Evolutionary conservation across 2,329 filamentous ascomycete genomes (phyloP).

Genomic region (Fusarium sp.): DNA sequence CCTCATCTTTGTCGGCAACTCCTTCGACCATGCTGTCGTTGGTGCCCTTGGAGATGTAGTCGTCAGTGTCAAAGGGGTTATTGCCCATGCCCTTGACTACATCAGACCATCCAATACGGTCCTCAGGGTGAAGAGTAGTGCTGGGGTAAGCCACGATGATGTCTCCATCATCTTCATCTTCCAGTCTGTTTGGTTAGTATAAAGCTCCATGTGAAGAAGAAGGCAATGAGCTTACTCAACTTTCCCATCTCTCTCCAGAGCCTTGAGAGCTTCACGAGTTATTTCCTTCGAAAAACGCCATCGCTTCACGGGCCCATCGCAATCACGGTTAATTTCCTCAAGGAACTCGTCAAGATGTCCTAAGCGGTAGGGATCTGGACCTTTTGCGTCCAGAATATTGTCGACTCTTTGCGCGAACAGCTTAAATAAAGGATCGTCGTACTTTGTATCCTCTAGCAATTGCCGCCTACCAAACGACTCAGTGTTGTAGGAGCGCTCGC

Average conservation of each 20-base stretch:
- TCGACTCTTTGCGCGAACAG: constrained; percentile 39
- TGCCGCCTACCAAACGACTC: constrained; percentile 21
- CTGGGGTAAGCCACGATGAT: background rate
- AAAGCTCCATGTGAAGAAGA: background rate
- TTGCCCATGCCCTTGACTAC: constrained; percentile 2
- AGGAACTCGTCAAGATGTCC: constrained; percentile 39
- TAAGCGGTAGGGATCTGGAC: constrained; percentile 6
- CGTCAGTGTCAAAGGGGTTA: too few relatives aligned
- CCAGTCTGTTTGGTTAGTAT: constrained; percentile 13
- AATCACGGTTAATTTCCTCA: constrained; percentile 37
- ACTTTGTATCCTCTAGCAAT: background rate
- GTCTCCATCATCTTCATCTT: background rate
- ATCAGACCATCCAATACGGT: constrained; percentile 32
- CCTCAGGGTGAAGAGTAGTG: constrained; percentile 33
- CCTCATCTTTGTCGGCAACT: constrained; percentile 5
- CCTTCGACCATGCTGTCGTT: background rate
- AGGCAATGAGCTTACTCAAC: constrained; percentile 26
- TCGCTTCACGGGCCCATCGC: constrained; percentile 31
- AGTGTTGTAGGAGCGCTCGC: constrained; percentile 21
- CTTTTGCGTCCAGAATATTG: constrained; percentile 37
- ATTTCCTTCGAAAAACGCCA: constrained; percentile 40
- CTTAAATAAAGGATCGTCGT: background rate
- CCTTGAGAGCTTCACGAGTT: constrained; percentile 12
- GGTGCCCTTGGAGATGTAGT: too few relatives aligned
- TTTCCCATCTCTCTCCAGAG: constrained; percentile 8